These are phyloP conservation scores for Pythium vanterpoolii DNA, from an alignment of 352 stramenopile species.

Conservation along the genomic window DNA sequence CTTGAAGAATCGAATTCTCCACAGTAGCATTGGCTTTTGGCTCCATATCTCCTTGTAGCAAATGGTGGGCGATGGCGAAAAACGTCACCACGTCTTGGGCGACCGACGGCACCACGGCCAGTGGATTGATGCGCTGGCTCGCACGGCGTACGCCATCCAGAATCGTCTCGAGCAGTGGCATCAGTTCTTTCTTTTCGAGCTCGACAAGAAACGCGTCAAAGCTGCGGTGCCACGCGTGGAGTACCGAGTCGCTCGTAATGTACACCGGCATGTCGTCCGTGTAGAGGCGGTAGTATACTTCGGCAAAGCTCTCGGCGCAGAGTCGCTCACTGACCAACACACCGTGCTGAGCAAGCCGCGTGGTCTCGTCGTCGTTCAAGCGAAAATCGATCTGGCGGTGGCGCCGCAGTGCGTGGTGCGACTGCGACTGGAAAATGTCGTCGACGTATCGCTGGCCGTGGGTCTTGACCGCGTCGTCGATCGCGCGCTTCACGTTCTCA, in stretches of 20 bases:
- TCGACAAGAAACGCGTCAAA: slow-evolving; percentile 29
- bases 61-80: neutral
- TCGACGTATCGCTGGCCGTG: slow-evolving; percentile 8
- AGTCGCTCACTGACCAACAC: slow-evolving; percentile 24
- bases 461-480: neutral
- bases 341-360: slow-evolving; percentile 12
- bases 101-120: neutral
- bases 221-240: slow-evolving; percentile 32
- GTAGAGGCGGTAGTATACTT: slow-evolving; percentile 29
- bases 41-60: neutral
- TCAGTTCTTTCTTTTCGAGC: slow-evolving; percentile 17
- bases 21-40: neutral
- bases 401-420: slow-evolving; percentile 17
- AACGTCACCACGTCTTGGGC: neutral
- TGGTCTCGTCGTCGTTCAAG: slow-evolving; percentile 11
- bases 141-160: neutral
- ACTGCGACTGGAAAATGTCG: slow-evolving; percentile 8
- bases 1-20: neutral
- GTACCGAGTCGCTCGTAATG: slow-evolving; percentile 30
- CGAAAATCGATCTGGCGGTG: slow-evolving; percentile 26
- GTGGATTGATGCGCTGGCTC: neutral
- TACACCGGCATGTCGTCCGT: slow-evolving; percentile 31
- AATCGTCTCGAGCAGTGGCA: slow-evolving; percentile 8
- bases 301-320: slow-evolving; percentile 22
- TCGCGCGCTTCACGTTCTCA: neutral